These are phyloP conservation scores for Neofusicoccum laricinum DNA, from an alignment of 2,329 filamentous ascomycete species.

Conservation along the genomic window DNA sequence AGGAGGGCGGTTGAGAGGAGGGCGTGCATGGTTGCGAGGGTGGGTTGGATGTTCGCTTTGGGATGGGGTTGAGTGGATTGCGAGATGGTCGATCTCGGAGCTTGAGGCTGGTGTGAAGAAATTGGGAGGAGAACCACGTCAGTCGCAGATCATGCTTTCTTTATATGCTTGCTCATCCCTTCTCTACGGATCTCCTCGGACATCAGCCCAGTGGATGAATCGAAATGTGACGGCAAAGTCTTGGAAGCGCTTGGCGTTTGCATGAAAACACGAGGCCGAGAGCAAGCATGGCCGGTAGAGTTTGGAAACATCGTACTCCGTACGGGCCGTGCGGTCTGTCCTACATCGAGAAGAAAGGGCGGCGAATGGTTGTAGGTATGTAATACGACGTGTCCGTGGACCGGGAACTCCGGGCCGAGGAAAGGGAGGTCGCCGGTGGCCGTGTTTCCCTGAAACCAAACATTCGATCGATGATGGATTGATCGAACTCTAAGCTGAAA, in stretches of 20 bases:
- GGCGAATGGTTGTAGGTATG: neutral
- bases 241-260: neutral
- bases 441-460: neutral
- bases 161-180: neutral
- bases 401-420: neutral
- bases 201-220: neutral
- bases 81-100: too few species aligned
- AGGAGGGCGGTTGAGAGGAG: neutral
- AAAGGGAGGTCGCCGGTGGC: neutral
- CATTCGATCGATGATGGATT: neutral
- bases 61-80: neutral
- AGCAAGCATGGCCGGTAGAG: neutral
- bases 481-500: too few species aligned
- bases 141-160: neutral
- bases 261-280: neutral
- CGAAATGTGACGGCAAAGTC: neutral
- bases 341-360: neutral
- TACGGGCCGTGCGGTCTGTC: neutral
- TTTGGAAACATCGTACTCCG: neutral
- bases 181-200: neutral
- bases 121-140: neutral
- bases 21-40: neutral
- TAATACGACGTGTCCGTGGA: neutral
- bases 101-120: neutral
- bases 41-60: neutral